phyloP scores from a whole-genome alignment of 768 basidiomycete genomes.

The Nidula microcarpa region DNA sequence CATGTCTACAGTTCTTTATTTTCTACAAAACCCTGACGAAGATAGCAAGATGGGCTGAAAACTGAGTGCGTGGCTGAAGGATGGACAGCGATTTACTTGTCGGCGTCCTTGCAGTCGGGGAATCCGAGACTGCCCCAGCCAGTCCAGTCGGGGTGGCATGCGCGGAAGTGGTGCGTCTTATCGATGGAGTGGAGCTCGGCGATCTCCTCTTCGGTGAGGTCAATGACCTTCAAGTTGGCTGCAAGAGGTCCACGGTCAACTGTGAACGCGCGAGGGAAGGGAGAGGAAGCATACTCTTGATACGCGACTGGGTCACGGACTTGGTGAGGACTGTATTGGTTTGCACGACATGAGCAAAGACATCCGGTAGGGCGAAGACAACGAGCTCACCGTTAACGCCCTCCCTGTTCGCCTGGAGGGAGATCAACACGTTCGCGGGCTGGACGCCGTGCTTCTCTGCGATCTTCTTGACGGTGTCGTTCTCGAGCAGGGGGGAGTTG shows the following conservation, averaged over 20 bases:
- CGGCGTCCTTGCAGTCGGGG: slow-evolving; percentile 39
- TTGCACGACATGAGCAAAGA: background rate
- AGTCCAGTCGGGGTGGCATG: slow-evolving; percentile 62
- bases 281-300: slow-evolving; percentile 37
- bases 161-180: slow-evolving; percentile 61
- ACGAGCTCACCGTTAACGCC: slow-evolving; percentile 41
- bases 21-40: too few relatives aligned
- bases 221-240: slow-evolving; percentile 61
- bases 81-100: background rate
- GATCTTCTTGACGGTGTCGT: slow-evolving; percentile 57
- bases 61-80: too few relatives aligned
- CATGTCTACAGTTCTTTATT: too few relatives aligned
- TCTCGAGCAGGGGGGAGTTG: slow-evolving; percentile 60
- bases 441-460: slow-evolving; percentile 57
- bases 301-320: slow-evolving; percentile 69
- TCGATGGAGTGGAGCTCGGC: slow-evolving; percentile 53
- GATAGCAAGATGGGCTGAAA: too few relatives aligned
- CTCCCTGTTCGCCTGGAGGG: slow-evolving; percentile 68
- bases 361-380: background rate
- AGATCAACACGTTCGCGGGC: slow-evolving; percentile 67
- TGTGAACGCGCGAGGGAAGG: background rate
- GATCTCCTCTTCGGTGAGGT: slow-evolving; percentile 61
- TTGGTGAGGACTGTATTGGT: slow-evolving; percentile 57
- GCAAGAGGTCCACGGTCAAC: background rate
- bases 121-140: slow-evolving; percentile 63